Evolutionary conservation across 179 eudicot genomes (phyloP), one percentile per base, ranked within the genome.

Genomic region (Gypsophila paniculata): DNA sequence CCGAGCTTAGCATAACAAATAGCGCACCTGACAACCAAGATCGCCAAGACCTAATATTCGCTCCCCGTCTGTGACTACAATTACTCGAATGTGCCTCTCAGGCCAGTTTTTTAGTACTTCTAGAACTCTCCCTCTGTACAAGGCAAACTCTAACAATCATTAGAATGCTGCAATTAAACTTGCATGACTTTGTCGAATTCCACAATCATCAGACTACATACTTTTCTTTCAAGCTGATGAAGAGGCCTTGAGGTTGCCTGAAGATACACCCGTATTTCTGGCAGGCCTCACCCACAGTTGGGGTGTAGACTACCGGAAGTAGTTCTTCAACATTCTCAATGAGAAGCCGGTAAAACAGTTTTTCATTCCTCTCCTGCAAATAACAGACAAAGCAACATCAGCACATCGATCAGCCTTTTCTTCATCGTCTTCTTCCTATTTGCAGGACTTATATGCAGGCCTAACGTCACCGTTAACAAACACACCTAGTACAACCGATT

Each of bases 271-370:
- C 96, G 61, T 88, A 92, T 71, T 92, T 90, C 79, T 92, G 98
- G 76, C 98, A 92, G 6, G 98, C 98, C 83, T 92, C 94, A 14
- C 98, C 98, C 70, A 92, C 98, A 60, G 96, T 90, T 52, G 98
- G 98, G 72, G 98, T 92, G 86, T 92, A 92, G 51, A 92, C 96
- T 54, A 92, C 83, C 9, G 98, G 98, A 39, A 92, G 91, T 62
- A 92, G 80, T 85, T 90, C 96, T 82, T 92, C 98, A 36, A 92
- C 98, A 78, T 92, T 80, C 36, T 92, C 92, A 46, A 92, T 90
- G 58, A 92, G 91, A 81, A 92, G 91, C 83, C 87, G 86, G 85
- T 92, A 92, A 79, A 88, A 92, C 62, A 92, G 81, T 70, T 84
- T 82, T 67, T 88, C 98, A 65, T 92, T 90, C 74, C 86, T 87